Evolutionary conservation across 2,329 filamentous ascomycete genomes (phyloP).

Genomic region (Tolypocladium endophyticum): DNA sequence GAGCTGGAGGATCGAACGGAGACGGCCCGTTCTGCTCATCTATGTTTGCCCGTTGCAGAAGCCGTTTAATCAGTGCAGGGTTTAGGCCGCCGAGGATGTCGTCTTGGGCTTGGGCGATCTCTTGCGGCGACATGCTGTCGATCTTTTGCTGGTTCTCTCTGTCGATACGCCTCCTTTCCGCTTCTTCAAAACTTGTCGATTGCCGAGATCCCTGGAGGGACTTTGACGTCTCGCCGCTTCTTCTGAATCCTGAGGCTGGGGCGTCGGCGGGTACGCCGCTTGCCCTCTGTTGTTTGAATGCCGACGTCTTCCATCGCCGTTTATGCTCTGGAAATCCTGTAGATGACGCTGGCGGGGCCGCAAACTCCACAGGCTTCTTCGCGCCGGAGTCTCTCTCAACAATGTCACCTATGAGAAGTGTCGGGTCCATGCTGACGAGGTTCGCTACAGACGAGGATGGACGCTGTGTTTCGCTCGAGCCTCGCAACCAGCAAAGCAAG

Average conservation of each 20-base stretch:
- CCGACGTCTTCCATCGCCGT: constrained; percentile 60
- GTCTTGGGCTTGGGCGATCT: constrained; percentile 70
- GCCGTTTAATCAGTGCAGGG: constrained; percentile 62
- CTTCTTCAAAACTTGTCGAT: constrained; percentile 24
- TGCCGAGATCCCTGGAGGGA: not conserved
- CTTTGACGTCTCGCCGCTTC: not conserved
- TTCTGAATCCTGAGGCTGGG: constrained; percentile 1
- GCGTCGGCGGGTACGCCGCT: constrained; percentile 9
- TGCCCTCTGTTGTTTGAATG: constrained; percentile 58
- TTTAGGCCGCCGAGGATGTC: constrained; percentile 75
- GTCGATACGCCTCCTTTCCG: constrained; percentile 66
- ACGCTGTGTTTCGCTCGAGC: not conserved
- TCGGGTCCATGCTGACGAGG: constrained; percentile 21
- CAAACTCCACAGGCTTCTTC: constrained; percentile 51
- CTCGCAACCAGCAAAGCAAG: not conserved
- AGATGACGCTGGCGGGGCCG: constrained; percentile 29
- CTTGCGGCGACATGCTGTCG: constrained; percentile 65
- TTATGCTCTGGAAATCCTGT: constrained; percentile 86
- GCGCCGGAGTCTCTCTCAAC: constrained; percentile 58
- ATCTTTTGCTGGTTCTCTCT: constrained; percentile 69
- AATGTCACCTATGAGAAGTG: constrained; percentile 62
- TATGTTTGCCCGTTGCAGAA: constrained; percentile 68
- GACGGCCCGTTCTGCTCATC: constrained; percentile 44
- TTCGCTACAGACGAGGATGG: not conserved
- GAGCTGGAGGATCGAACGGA: constrained; percentile 27